These are phyloP conservation scores for Kokia cookei DNA, from an alignment of 441 rosid genomes.

Conservation along the genomic window DNA sequence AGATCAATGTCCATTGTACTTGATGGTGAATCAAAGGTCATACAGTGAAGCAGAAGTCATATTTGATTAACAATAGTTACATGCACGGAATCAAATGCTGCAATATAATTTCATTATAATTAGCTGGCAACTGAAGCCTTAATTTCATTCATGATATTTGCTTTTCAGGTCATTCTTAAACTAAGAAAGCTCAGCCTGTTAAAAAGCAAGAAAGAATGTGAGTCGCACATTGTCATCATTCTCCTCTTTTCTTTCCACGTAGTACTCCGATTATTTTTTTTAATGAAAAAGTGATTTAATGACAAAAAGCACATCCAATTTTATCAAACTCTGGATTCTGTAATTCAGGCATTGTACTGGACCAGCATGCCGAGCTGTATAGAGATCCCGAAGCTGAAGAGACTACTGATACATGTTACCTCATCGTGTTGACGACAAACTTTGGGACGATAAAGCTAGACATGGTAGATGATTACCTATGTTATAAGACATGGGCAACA, in stretches of 20 bases:
- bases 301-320: not conserved
- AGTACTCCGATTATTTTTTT: not conserved
- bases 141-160: not conserved
- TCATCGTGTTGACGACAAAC: constrained; percentile 62
- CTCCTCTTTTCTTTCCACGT: not conserved
- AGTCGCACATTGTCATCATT: constrained; percentile 6
- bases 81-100: not conserved
- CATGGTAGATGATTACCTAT: constrained; percentile 68
- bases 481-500: constrained; percentile 66
- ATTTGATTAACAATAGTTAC: not conserved
- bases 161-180: constrained; percentile 60
- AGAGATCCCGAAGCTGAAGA: constrained; percentile 42
- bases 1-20: constrained; percentile 58
- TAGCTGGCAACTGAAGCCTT: not conserved
- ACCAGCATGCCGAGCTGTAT: constrained; percentile 68
- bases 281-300: not conserved
- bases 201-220: constrained; percentile 70
- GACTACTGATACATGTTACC: constrained; percentile 52
- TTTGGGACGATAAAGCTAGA: constrained; percentile 65
- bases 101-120: not conserved
- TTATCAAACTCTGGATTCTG: not conserved
- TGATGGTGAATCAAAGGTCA: constrained; percentile 59
- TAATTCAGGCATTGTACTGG: constrained; percentile 48
- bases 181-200: constrained; percentile 55
- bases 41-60: not conserved